phyloP scores from a whole-genome alignment of 2,329 filamentous ascomycete genomes.

The Fusarium fujikuroi region DNA sequence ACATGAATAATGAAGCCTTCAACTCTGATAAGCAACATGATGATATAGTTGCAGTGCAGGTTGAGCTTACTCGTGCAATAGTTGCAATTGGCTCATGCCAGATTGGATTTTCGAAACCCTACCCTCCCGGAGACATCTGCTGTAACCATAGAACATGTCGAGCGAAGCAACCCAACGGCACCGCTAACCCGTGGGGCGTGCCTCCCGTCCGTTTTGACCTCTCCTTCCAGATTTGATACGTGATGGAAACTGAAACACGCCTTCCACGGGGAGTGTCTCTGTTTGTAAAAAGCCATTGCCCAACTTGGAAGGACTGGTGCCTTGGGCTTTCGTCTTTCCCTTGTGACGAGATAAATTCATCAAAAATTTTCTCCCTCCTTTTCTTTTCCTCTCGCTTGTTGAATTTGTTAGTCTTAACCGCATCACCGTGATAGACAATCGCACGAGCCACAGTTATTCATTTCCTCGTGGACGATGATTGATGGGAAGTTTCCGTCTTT shows the following conservation, averaged over 20 bases:
- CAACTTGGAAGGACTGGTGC: conserved; percentile 28
- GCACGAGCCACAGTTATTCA: conserved; percentile 29
- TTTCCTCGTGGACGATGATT: conserved; percentile 26
- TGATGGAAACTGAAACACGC: conserved; percentile 42
- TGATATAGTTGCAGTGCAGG: conserved; percentile 4
- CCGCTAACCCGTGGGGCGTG: conserved; percentile 11
- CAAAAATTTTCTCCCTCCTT: not conserved
- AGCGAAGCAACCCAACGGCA: conserved; percentile 33
- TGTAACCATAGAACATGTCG: conserved; percentile 16
- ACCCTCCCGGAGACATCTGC: conserved; percentile 11
- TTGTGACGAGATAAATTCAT: not conserved
- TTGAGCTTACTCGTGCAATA: not conserved
- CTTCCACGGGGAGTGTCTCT: conserved; percentile 16
- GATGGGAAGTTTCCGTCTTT: conserved; percentile 33
- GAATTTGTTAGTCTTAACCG: not conserved
- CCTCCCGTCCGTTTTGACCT: conserved; percentile 9
- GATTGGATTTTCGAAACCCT: conserved; percentile 8
- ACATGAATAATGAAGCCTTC: conserved; percentile 13
- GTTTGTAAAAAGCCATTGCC: conserved; percentile 22
- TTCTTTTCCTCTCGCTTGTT: not conserved
- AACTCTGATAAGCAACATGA: not conserved
- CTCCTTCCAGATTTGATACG: conserved; percentile 30
- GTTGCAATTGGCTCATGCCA: conserved; percentile 17
- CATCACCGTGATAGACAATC: not conserved
- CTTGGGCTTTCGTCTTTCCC: conserved; percentile 15